A percentile compares a stretch with the other conserved stretches of the same genome.
These are phyloP conservation scores for Solidago caesia DNA, from an alignment of 129 eudicot genomes.

Conservation along the genomic window DNA sequence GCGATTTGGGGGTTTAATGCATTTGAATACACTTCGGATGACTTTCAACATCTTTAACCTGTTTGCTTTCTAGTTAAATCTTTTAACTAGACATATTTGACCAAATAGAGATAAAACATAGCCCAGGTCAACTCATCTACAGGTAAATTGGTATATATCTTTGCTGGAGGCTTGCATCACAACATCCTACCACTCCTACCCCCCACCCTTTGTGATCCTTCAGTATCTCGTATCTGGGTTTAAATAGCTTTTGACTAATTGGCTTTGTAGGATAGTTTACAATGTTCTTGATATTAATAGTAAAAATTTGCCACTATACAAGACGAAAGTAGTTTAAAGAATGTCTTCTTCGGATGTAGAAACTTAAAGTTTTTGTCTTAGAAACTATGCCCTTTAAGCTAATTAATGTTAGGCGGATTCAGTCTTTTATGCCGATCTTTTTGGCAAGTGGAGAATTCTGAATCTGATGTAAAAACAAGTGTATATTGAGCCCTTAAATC, in stretches of 20 bases:
- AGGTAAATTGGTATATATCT: not conserved
- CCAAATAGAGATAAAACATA: not conserved
- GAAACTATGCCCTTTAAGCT: not conserved
- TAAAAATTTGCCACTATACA: too few relatives aligned
- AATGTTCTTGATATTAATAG: too few relatives aligned
- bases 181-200: too few relatives aligned
- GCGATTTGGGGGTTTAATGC: not conserved
- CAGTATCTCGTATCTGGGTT: not conserved
- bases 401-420: not conserved
- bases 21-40: not conserved
- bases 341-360: not conserved
- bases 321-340: too few relatives aligned
- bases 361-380: not conserved
- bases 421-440: too few relatives aligned
- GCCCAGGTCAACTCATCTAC: not conserved
- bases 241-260: not conserved
- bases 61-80: not conserved
- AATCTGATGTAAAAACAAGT: too few relatives aligned
- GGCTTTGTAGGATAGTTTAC: not conserved
- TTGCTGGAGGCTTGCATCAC: not conserved
- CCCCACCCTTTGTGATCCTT: too few relatives aligned
- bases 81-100: not conserved
- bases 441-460: too few relatives aligned
- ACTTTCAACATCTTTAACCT: not conserved
- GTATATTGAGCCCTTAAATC: too few relatives aligned